A percentile compares a stretch with the other conserved stretches of the same genome.
Evolutionary conservation across 441 rosid genomes (phyloP).

Genomic region (Adansonia rubrostipa): DNA sequence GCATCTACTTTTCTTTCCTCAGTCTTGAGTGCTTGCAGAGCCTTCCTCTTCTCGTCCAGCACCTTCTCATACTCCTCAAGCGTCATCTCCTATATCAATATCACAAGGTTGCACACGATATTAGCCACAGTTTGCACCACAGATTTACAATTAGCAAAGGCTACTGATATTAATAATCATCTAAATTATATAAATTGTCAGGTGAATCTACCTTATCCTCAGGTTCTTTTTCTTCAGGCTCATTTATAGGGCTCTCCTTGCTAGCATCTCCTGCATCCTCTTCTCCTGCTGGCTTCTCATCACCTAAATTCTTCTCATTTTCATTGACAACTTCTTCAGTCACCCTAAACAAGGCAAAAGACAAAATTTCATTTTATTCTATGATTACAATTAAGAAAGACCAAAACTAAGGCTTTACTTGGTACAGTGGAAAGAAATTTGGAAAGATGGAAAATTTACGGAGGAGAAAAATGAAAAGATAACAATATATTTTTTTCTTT

Average conservation of each 20-base stretch:
- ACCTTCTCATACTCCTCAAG: constrained; percentile 90
- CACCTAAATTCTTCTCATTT: constrained; percentile 42
- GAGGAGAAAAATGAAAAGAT: too few relatives aligned
- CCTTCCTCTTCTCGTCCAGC: constrained; percentile 82
- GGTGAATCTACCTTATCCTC: constrained; percentile 59
- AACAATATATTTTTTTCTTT: too few relatives aligned
- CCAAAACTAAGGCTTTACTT: too few relatives aligned
- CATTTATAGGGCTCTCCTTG: constrained; percentile 51
- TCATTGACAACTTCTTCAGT: constrained; percentile 54
- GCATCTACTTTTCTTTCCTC: constrained; percentile 79
- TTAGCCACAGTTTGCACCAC: not conserved
- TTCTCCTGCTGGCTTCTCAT: constrained; percentile 58
- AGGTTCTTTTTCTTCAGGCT: constrained; percentile 65
- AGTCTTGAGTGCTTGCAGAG: constrained; percentile 60
- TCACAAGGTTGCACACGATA: not conserved
- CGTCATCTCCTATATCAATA: constrained; percentile 72
- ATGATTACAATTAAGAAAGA: not conserved
- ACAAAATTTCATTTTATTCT: not conserved
- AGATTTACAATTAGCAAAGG: not conserved
- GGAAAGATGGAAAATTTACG: too few relatives aligned
- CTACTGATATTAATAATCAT: not conserved
- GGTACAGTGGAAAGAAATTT: too few relatives aligned
- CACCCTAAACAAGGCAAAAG: constrained; percentile 43
- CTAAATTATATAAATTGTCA: not conserved
- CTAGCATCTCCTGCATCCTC: constrained; percentile 52